Base-by-base conservation (phyloP, 2,329 filamentous ascomycete genomes). In the Dendrostoma leiphaemia region DNA sequence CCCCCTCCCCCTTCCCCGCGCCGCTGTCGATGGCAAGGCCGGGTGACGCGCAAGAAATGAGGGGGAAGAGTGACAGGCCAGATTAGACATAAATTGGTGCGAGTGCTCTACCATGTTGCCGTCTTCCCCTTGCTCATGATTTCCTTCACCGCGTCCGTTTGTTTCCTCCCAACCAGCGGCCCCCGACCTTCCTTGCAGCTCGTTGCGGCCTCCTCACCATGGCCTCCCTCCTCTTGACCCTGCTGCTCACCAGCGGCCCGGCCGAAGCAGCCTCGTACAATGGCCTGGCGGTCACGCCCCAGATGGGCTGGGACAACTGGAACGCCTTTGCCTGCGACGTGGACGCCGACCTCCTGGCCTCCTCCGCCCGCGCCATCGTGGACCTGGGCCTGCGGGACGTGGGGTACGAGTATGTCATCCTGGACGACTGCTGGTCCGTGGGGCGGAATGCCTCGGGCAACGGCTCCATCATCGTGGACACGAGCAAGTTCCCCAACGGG, bases 361-460 rank as follows among this genome's bases (percentile, higher is more conserved):
- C 29, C 48, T 61, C 32, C 37, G 59, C 54, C n/a, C 57, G 63
- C 31, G 52, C 58, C 24, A 59, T 67, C 29, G 59, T 63, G 10
- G 53, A 61, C 35, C 54, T 66, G 29, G 65, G 64, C 19, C 57
- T 67, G 23, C 57, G 58, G 8, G 65, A 67, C 43, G 19, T 65
- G 4, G 65, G 65, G 13, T 67, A 67, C 52, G 47, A 65, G 32
- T 62, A 67, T 52, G 60, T 67, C 48, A 61, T 63, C 10, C 54
- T 71, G 23, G 69, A 71, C 48, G 69, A 72, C 61, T 69, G 69
- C 49, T 71, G 69, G 68, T 66, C 67, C 15, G 59, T 59, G 7
- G 61, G 62, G 49, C 61, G 62, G 57, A 65, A 54, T 58, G 62
- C 17, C 32, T 63, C 48, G 56, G 54, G 58, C 50, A 17, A 63